Base-by-base conservation (phyloP, 108 stramenopile species). In the Nannochloropsis oceanica region DNA sequence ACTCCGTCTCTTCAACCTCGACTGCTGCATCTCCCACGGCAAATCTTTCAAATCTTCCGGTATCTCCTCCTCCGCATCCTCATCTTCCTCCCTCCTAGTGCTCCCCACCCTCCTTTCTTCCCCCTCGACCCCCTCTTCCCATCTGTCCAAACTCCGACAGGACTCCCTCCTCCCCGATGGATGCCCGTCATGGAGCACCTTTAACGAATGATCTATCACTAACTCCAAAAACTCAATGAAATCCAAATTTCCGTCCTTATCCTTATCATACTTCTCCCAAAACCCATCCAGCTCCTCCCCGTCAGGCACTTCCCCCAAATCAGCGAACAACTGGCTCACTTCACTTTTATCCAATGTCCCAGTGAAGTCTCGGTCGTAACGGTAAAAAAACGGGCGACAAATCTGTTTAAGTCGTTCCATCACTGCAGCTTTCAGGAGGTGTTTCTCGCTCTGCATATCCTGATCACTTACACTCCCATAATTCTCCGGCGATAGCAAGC, bases 331-430 rank as follows among this genome's bases (percentile, higher is more conserved):
- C 11, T 91, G 85, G 44, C 86, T 81, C 34, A 96, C 89, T 86
- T 99, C 98, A 11, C 88, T 82, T 80, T 84, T 91, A 43, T 94
- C 93, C 79, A 99, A 86, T 7, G 42, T 59, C 14, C 93, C 94
- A 84, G 93, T 93, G 14, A 83, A 34, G 82, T 95, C 92, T 25
- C 59, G 79, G 88, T 98, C 97, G 89, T 96, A 98, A n/a, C 84
- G 80, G 43, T 81, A 82, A 86, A 96, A 98, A 42, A 96, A 94
- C 59, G 94, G 94, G 24, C 90, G 85, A 79, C 97, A 86, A 46
- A 92, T 84, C 5, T 34, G 43, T 80, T 91, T 79, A 22, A 91
- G 90, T 20, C 88, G 87, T 43, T 88, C 44, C 46, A 95, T 86
- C 22, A 73, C 59, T 34, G 91, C 92, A 42, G 59, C 59, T 73